Evolutionary conservation across 2,329 filamentous ascomycete species (phyloP).

Genomic region (Colletotrichum endophyticum): DNA sequence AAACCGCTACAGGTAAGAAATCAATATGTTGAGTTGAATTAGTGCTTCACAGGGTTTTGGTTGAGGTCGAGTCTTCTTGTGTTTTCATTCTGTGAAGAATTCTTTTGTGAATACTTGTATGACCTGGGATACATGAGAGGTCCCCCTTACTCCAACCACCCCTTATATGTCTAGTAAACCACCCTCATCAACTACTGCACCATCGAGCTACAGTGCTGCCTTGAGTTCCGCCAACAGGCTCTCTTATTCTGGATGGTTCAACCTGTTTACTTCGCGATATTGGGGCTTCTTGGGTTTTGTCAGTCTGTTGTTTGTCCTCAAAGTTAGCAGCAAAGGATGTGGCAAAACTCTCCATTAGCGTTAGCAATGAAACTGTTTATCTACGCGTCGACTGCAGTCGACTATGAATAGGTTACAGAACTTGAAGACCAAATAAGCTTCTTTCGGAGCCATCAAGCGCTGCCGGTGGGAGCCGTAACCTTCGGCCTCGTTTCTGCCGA

Average conservation of each 20-base stretch:
- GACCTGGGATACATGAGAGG: no score
- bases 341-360: background rate
- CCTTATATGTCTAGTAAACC: no score
- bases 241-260: no score
- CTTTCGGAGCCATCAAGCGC: background rate
- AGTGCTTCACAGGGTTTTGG: background rate
- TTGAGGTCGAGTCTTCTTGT: background rate
- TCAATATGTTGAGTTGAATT: background rate
- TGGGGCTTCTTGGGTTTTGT: no score
- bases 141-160: no score
- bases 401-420: background rate
- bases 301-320: background rate
- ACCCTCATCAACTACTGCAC: no score
- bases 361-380: rapidly evolving
- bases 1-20: background rate
- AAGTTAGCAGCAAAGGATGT: background rate
- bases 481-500: background rate
- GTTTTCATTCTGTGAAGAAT: background rate
- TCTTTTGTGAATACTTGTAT: no score
- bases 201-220: no score
- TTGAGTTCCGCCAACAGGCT: no score
- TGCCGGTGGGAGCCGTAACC: background rate
- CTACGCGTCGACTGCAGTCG: background rate
- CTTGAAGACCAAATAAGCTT: background rate
- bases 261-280: no score